phyloP scores from a whole-genome alignment of 2,329 filamentous ascomycete species.

The Lecanicillium sp. region DNA sequence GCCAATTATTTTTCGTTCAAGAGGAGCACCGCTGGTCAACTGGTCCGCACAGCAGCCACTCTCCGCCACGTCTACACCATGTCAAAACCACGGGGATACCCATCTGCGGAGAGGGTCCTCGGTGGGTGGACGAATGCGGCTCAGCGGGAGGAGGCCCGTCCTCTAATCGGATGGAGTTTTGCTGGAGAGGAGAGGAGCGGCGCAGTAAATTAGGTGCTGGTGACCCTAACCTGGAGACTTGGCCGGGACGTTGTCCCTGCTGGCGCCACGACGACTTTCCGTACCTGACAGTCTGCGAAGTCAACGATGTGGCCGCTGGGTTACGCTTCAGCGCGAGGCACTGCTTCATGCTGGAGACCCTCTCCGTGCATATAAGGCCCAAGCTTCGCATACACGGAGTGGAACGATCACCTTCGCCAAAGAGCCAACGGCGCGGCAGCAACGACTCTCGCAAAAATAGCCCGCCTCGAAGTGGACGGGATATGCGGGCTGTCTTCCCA shows the following conservation, averaged over 20 bases:
- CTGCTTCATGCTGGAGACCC: conserved; percentile 38
- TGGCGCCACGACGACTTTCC: conserved; percentile 49
- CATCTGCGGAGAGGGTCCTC: conserved; percentile 39
- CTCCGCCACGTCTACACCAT: conserved; percentile 33
- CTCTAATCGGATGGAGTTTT: conserved; percentile 30
- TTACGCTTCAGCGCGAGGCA: conserved; percentile 36
- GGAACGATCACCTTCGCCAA: conserved; percentile 1
- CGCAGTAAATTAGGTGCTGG: not conserved
- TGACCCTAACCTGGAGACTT: not conserved
- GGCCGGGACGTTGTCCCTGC: conserved; percentile 33
- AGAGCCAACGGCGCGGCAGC: conserved; percentile 4
- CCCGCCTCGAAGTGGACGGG: not conserved
- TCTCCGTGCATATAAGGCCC: conserved; percentile 36
- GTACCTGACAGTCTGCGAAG: conserved; percentile 38
- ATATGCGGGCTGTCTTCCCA: too few relatives aligned
- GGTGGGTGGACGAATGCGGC: conserved; percentile 40
- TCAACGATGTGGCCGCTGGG: conserved; percentile 35
- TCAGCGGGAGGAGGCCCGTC: conserved; percentile 25
- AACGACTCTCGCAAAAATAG: not conserved
- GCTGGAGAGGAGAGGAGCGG: conserved; percentile 21
- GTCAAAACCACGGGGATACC: conserved; percentile 47
- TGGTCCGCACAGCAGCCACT: conserved; percentile 33
- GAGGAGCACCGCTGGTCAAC: conserved; percentile 45
- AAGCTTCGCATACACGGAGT: conserved; percentile 25
- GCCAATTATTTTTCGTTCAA: conserved; percentile 46